These are phyloP conservation scores for Diutina ranongensis DNA, from an alignment of 1,139 yeast species.

Conservation along the genomic window DNA sequence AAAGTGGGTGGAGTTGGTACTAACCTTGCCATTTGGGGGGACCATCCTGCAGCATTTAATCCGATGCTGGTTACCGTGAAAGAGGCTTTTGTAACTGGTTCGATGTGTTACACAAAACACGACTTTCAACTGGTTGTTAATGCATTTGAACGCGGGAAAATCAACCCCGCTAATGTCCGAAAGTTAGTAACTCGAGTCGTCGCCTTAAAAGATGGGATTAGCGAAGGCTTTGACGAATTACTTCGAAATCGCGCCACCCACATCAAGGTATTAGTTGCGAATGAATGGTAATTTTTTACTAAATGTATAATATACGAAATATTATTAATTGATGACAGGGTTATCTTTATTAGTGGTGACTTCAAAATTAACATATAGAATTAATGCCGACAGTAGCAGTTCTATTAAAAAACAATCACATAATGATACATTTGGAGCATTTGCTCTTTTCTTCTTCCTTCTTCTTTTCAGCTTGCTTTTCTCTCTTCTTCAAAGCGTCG, in stretches of 20 bases:
- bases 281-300: background rate
- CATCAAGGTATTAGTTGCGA: background rate
- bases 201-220: background rate
- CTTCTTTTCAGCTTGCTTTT: constrained; percentile 4
- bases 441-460: background rate
- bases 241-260: background rate
- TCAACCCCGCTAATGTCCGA: background rate
- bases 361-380: too few relatives aligned
- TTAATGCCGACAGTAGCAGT: too few relatives aligned
- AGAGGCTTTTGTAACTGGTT: background rate
- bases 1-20: constrained; percentile 2
- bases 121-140: constrained; percentile 1
- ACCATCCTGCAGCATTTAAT: background rate
- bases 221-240: constrained; percentile 2
- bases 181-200: background rate
- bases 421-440: constrained; percentile 6
- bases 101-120: background rate
- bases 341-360: too few relatives aligned
- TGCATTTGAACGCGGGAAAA: background rate
- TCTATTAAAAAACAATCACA: background rate
- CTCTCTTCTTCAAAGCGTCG: background rate
- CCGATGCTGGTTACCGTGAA: background rate
- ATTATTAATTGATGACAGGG: background rate
- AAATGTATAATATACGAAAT: too few relatives aligned
- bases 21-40: constrained; percentile 2